Conservation (phyloP, 768 basidiomycete genomes). For the Mycena galopus region DNA sequence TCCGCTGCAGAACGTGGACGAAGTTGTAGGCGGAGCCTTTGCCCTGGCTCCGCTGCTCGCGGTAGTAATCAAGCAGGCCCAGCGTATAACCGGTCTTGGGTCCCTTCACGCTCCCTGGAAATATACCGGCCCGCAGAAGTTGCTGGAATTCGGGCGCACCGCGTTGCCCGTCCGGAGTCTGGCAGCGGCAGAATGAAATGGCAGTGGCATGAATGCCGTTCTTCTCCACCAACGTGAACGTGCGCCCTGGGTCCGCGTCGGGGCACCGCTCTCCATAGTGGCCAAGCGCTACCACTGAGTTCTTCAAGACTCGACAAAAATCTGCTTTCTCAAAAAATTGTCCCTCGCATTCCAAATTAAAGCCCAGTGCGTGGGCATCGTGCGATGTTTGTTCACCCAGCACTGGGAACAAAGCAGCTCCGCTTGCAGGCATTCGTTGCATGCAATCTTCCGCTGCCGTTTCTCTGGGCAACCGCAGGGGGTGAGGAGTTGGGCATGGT, state of each 20-base stretch:
- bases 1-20: slow-evolving; percentile 26
- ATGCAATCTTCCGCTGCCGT: slow-evolving; percentile 3
- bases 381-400: slow-evolving; percentile 18
- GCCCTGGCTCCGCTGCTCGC: slow-evolving; percentile 18
- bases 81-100: slow-evolving; percentile 26
- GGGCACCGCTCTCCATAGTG: slow-evolving; percentile 23
- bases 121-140: slow-evolving; percentile 16
- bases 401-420: slow-evolving; percentile 24
- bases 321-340: slow-evolving; percentile 17
- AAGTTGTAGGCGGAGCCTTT: too few relatives aligned
- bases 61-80: slow-evolving; percentile 15
- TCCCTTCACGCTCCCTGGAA: slow-evolving; percentile 17
- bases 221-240: slow-evolving; percentile 22
- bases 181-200: slow-evolving; percentile 23
- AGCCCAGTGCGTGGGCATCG: slow-evolving; percentile 14
- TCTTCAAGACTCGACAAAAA: slow-evolving; percentile 19
- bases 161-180: neutral
- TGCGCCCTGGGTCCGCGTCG: neutral
- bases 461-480: slow-evolving; percentile 4
- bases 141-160: slow-evolving; percentile 10
- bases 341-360: too few relatives aligned
- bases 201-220: slow-evolving; percentile 32
- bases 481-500: neutral
- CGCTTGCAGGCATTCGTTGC: slow-evolving; percentile 12
- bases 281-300: neutral